These are phyloP conservation scores for Aspergillus brasiliensis DNA, from an alignment of 2,329 filamentous ascomycete species.

Conservation along the genomic window DNA sequence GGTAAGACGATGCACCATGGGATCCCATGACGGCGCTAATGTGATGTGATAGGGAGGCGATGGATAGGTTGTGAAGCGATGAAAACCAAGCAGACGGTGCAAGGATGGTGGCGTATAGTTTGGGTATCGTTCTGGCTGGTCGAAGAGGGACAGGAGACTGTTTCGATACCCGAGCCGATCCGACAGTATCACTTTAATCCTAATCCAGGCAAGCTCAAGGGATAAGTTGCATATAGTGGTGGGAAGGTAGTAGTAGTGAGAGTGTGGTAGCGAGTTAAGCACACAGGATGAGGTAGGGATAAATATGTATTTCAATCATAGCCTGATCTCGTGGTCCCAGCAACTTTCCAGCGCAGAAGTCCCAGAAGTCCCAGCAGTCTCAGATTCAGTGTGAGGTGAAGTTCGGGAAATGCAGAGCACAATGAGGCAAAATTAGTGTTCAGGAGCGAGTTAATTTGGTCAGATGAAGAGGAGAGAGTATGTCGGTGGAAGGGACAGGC, in stretches of 20 bases:
- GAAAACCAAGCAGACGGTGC: slow-evolving; percentile 1
- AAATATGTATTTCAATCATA: slow-evolving; percentile 15
- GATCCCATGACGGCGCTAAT: slow-evolving; percentile 31
- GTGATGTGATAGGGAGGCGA: slow-evolving; percentile 5
- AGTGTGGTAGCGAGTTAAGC: slow-evolving; percentile 8
- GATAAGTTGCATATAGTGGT: slow-evolving; percentile 8
- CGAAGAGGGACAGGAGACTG: neutral
- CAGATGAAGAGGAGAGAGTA: neutral
- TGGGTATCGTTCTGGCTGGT: neutral
- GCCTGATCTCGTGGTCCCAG: slow-evolving; percentile 3
- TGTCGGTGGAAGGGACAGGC: slow-evolving; percentile 8
- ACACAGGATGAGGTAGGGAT: slow-evolving; percentile 12
- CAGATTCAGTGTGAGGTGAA: neutral
- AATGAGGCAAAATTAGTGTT: slow-evolving; percentile 6
- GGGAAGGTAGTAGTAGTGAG: slow-evolving; percentile 7
- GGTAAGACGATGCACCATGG: slow-evolving; percentile 27
- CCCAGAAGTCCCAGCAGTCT: neutral
- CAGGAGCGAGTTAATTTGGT: slow-evolving; percentile 1
- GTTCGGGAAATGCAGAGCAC: neutral
- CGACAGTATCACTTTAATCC: slow-evolving; percentile 1
- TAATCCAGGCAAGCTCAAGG: slow-evolving; percentile 2
- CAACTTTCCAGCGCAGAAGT: neutral
- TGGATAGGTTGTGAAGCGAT: slow-evolving; percentile 2
- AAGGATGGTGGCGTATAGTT: neutral
- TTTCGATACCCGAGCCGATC: slow-evolving; percentile 6